Conservation (phyloP, 2,329 filamentous ascomycete species). For the Esteya vermicola region DNA sequence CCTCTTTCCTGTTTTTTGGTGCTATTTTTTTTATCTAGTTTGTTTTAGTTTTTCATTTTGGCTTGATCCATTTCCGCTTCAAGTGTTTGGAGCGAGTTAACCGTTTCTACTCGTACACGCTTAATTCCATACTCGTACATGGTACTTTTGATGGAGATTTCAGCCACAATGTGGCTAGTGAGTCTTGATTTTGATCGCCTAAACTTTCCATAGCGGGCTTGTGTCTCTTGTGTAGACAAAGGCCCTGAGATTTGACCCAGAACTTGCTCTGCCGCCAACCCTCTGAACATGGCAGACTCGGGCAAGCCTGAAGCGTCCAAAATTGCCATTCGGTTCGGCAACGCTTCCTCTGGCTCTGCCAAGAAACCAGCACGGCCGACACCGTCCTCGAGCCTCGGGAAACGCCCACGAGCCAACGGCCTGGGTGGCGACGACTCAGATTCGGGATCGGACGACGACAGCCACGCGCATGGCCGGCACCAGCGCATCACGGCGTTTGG, state of each 20-base stretch:
- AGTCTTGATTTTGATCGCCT: neutral
- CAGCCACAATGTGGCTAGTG: neutral
- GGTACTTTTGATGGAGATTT: no score
- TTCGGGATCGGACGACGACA: constrained; percentile 21
- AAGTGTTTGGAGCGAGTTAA: no score
- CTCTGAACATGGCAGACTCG: constrained; percentile 22
- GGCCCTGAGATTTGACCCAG: no score
- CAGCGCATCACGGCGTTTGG: constrained; percentile 20
- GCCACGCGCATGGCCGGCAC: constrained; percentile 11
- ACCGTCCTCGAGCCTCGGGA: constrained; percentile 31
- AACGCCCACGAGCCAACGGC: constrained; percentile 28
- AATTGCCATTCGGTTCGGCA: constrained; percentile 35
- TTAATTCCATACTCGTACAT: no score
- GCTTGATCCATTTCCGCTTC: no score
- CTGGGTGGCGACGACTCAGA: constrained; percentile 26
- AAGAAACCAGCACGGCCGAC: constrained; percentile 17
- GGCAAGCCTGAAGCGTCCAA: constrained; percentile 19
- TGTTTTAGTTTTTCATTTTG: no score
- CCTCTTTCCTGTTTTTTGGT: no score
- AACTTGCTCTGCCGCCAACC: no score
- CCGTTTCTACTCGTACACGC: no score
- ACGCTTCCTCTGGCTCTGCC: constrained; percentile 5
- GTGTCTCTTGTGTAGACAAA: no score
- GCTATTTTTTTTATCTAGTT: no score
- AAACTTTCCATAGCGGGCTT: no score